These are phyloP conservation scores for Phytophthora tubulina DNA, from an alignment of 352 stramenopile species.

Conservation along the genomic window DNA sequence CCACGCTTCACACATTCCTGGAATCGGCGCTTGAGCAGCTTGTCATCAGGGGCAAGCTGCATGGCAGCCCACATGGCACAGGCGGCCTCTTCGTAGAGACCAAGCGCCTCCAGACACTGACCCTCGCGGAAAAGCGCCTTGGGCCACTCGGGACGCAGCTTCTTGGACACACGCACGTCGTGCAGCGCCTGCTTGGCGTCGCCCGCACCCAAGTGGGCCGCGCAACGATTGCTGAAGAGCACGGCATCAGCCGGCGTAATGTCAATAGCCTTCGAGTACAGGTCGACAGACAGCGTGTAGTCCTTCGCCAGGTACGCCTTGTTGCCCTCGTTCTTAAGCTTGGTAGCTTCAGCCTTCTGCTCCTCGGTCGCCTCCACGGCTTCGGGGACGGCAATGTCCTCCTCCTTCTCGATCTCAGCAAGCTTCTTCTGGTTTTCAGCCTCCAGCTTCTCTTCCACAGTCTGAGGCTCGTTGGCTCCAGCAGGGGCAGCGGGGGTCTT, in stretches of 20 bases:
- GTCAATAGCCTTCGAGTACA: constrained; percentile 74
- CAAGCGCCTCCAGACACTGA: constrained; percentile 81
- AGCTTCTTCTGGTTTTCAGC: constrained; percentile 56
- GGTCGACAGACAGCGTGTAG: constrained; percentile 54
- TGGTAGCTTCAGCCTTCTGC: constrained; percentile 48
- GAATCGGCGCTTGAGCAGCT: constrained; percentile 84
- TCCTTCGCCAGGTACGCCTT: constrained; percentile 76
- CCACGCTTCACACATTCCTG: constrained; percentile 81
- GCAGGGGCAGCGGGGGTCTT: constrained; percentile 19
- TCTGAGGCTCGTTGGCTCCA: constrained; percentile 27
- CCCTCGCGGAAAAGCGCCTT: constrained; percentile 89
- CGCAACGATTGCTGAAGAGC: constrained; percentile 88
- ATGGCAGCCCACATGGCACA: constrained; percentile 80
- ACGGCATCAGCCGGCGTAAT: constrained; percentile 66
- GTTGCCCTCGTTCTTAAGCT: constrained; percentile 79
- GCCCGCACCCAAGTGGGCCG: constrained; percentile 63
- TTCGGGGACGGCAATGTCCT: constrained; percentile 60
- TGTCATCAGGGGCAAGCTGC: constrained; percentile 76
- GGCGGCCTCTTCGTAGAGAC: constrained; percentile 79
- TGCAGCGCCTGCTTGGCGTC: constrained; percentile 76
- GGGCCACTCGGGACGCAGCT: constrained; percentile 84
- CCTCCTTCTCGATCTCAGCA: constrained; percentile 50
- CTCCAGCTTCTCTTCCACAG: constrained; percentile 49
- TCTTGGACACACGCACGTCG: constrained; percentile 83
- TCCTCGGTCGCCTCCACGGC: constrained; percentile 50